Percentiles rank a stretch among this genome's conserved stretches.
Evolutionary conservation across 805 yeast genomes (phyloP).

Genomic region (Blastobotrys robertii): DNA sequence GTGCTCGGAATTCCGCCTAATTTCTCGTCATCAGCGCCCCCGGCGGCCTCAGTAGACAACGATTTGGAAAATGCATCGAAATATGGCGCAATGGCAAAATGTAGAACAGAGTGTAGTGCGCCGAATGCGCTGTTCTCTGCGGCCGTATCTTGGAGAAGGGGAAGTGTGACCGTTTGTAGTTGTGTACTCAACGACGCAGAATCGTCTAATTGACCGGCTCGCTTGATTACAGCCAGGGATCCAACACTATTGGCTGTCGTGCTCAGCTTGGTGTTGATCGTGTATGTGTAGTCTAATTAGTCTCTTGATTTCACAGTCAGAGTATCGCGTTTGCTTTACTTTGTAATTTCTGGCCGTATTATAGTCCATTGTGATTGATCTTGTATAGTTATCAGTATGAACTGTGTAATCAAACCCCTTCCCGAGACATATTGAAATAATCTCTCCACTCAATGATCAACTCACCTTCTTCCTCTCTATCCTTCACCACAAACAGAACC

Average conservation of each 20-base stretch:
- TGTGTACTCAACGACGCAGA: slow-evolving; percentile 18
- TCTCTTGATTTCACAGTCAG: neutral
- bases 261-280: slow-evolving; percentile 11
- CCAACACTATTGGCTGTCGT: slow-evolving; percentile 7
- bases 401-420: too few species aligned
- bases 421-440: too few species aligned
- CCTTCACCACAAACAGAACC: slow-evolving; percentile 19
- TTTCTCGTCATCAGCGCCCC: slow-evolving; percentile 6
- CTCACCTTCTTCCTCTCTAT: slow-evolving; percentile 8
- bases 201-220: slow-evolving; percentile 11
- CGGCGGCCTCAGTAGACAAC: slow-evolving; percentile 3
- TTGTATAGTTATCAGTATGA: too few species aligned
- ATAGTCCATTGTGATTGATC: too few species aligned
- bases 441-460: too few species aligned
- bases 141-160: slow-evolving; percentile 13
- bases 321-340: too few species aligned
- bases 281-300: slow-evolving; percentile 1
- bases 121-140: slow-evolving; percentile 31
- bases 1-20: slow-evolving; percentile 34
- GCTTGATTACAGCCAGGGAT: slow-evolving; percentile 20
- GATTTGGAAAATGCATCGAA: slow-evolving; percentile 44
- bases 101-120: slow-evolving; percentile 47
- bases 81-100: slow-evolving; percentile 57
- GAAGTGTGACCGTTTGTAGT: slow-evolving; percentile 30
- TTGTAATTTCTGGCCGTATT: too few species aligned